These are phyloP conservation scores for Penicillium sp. DNA, from an alignment of 2,329 filamentous ascomycete species.

Conservation along the genomic window DNA sequence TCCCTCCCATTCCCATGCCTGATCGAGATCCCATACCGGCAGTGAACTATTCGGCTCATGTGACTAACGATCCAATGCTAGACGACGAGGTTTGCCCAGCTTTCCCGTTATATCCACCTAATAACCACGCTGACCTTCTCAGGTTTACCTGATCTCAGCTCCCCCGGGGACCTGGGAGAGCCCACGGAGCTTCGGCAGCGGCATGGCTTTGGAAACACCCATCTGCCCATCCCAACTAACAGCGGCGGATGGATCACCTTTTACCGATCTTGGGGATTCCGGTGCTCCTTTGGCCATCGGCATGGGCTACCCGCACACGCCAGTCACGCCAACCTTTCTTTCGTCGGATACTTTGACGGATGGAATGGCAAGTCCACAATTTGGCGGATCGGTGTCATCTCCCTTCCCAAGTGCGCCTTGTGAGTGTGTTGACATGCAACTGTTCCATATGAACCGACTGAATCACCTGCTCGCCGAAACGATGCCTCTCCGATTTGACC, in stretches of 20 bases:
- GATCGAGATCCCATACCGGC: conserved; percentile 16
- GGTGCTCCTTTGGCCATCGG: conserved; percentile 22
- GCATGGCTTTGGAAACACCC: conserved; percentile 21
- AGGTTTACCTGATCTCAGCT: conserved; percentile 24
- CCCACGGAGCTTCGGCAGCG: conserved; percentile 27
- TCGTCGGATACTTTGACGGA: conserved; percentile 34
- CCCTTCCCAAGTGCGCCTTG: conserved; percentile 25
- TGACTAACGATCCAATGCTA: conserved; percentile 17
- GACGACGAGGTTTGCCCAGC: conserved; percentile 23
- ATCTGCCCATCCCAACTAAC: conserved; percentile 22
- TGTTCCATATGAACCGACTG: conserved; percentile 37
- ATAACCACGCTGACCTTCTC: neutral
- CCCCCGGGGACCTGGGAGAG: conserved; percentile 31
- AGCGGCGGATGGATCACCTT: conserved; percentile 20
- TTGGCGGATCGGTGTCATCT: conserved; percentile 33
- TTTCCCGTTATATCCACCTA: neutral
- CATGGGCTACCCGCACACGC: conserved; percentile 28
- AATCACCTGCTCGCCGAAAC: conserved; percentile 32
- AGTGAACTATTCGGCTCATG: conserved; percentile 8
- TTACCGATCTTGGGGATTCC: conserved; percentile 20
- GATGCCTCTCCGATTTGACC: conserved; percentile 35
- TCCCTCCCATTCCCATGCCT: conserved; percentile 12
- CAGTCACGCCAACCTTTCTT: conserved; percentile 37
- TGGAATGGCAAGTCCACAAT: conserved; percentile 29
- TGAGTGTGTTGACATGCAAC: conserved; percentile 36